These are phyloP conservation scores for Aschersonia sp. DNA, from an alignment of 2,329 filamentous ascomycete genomes.

Conservation along the genomic window DNA sequence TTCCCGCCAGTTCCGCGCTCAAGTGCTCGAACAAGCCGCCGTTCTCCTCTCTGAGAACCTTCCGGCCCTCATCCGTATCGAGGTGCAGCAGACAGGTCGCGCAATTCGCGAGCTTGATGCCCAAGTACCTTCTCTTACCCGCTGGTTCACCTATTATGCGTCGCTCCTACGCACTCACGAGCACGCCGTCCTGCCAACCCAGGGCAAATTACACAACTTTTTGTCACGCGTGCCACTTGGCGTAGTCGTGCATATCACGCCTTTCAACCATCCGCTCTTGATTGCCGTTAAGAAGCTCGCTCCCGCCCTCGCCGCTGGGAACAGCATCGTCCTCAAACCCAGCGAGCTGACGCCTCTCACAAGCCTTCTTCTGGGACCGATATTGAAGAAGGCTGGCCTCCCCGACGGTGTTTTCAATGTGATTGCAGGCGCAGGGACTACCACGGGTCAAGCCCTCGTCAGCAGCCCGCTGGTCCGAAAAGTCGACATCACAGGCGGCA, in stretches of 20 bases:
- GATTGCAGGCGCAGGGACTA: slow-evolving; percentile 36
- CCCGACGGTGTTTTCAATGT: slow-evolving; percentile 57
- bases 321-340: slow-evolving; percentile 46
- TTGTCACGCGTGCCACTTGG: slow-evolving; percentile 39
- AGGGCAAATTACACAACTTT: slow-evolving; percentile 44
- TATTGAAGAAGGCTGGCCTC: slow-evolving; percentile 53
- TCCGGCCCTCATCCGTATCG: slow-evolving; percentile 42
- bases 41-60: slow-evolving; percentile 36
- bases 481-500: slow-evolving; percentile 66
- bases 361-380: slow-evolving; percentile 40
- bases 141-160: slow-evolving; percentile 62
- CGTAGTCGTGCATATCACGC: slow-evolving; percentile 41
- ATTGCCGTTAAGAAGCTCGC: slow-evolving; percentile 47
- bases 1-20: slow-evolving; percentile 42
- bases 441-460: slow-evolving; percentile 38
- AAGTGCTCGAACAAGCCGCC: slow-evolving; percentile 47
- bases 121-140: slow-evolving; percentile 49
- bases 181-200: slow-evolving; percentile 49
- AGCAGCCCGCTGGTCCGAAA: slow-evolving; percentile 42
- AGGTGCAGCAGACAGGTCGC: slow-evolving; percentile 55
- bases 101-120: slow-evolving; percentile 56
- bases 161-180: slow-evolving; percentile 53
- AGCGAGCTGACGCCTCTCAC: slow-evolving; percentile 49
- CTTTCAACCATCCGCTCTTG: slow-evolving; percentile 44
- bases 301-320: slow-evolving; percentile 44